Conservation (phyloP, 352 stramenopile genomes). For the Phytophthora colocasiae region DNA sequence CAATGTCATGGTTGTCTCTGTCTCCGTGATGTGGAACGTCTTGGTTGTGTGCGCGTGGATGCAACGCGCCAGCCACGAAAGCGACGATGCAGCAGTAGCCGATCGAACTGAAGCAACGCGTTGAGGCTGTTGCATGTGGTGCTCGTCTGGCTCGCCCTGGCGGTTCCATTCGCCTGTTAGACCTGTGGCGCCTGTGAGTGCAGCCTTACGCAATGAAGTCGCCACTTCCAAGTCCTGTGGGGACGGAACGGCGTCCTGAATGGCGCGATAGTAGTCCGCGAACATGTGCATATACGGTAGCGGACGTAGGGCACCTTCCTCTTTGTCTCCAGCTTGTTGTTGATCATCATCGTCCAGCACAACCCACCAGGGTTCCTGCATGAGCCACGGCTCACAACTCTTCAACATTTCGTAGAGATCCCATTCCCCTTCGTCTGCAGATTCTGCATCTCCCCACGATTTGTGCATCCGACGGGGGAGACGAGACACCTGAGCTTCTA, state of each 20-base stretch:
- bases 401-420: constrained; percentile 70
- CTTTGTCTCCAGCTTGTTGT: constrained; percentile 38
- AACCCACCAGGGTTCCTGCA: constrained; percentile 65
- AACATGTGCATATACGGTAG: constrained; percentile 60
- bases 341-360: constrained; percentile 54
- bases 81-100: constrained; percentile 36
- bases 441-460: constrained; percentile 43
- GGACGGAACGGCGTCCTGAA: constrained; percentile 50
- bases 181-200: constrained; percentile 41
- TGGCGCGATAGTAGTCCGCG: constrained; percentile 53
- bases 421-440: constrained; percentile 53
- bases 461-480: constrained; percentile 52
- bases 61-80: constrained; percentile 62
- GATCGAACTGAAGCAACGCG: constrained; percentile 40
- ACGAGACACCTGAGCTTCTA: constrained; percentile 50
- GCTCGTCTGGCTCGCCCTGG: constrained; percentile 48
- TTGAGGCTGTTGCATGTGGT: constrained; percentile 46
- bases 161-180: constrained; percentile 62
- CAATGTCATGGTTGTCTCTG: constrained; percentile 61
- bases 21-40: constrained; percentile 67
- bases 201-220: constrained; percentile 49
- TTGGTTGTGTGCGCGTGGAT: constrained; percentile 64
- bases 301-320: constrained; percentile 44
- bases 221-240: constrained; percentile 56
- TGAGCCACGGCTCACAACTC: constrained; percentile 59